These are phyloP conservation scores for Fusarium longipes DNA, from an alignment of 2,329 filamentous ascomycete genomes.

Conservation along the genomic window DNA sequence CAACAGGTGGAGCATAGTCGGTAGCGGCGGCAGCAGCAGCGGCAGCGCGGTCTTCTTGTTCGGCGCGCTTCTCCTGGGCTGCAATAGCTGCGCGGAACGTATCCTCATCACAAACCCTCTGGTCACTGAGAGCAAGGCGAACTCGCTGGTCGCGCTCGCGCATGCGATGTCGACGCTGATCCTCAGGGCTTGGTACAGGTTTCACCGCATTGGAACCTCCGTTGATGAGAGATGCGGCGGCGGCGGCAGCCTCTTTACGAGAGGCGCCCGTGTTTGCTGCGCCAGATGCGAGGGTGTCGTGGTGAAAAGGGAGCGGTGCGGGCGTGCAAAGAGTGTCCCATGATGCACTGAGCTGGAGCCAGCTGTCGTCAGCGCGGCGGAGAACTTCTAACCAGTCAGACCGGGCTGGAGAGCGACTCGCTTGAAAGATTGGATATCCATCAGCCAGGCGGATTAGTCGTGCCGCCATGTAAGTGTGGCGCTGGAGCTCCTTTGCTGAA, in stretches of 20 bases:
- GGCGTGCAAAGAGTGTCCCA: constrained; percentile 80
- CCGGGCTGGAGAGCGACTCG: constrained; percentile 75
- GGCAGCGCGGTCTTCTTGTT: constrained; percentile 53
- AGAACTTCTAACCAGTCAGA: constrained; percentile 85
- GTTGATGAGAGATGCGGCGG: constrained; percentile 40
- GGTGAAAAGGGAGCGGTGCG: constrained; percentile 60
- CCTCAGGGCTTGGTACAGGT: constrained; percentile 52
- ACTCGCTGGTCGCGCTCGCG: constrained; percentile 74
- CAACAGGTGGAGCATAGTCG: not conserved
- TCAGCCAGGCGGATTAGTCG: constrained; percentile 79
- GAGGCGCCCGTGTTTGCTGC: constrained; percentile 2
- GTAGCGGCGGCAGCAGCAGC: not conserved
- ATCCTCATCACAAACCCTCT: constrained; percentile 74
- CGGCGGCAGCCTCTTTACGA: constrained; percentile 27
- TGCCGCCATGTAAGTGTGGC: constrained; percentile 85
- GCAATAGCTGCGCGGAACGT: constrained; percentile 72
- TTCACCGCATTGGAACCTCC: constrained; percentile 39
- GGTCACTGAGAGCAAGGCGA: constrained; percentile 74
- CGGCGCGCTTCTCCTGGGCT: constrained; percentile 67
- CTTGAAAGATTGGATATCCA: constrained; percentile 83
- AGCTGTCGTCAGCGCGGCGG: constrained; percentile 72
- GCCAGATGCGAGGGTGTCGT: constrained; percentile 10
- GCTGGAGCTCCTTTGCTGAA: constrained; percentile 78
- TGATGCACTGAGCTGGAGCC: constrained; percentile 70
- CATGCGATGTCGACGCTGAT: constrained; percentile 67